Base-by-base conservation (phyloP, 306 rosid genomes). In the Rubus idaeus region DNA sequence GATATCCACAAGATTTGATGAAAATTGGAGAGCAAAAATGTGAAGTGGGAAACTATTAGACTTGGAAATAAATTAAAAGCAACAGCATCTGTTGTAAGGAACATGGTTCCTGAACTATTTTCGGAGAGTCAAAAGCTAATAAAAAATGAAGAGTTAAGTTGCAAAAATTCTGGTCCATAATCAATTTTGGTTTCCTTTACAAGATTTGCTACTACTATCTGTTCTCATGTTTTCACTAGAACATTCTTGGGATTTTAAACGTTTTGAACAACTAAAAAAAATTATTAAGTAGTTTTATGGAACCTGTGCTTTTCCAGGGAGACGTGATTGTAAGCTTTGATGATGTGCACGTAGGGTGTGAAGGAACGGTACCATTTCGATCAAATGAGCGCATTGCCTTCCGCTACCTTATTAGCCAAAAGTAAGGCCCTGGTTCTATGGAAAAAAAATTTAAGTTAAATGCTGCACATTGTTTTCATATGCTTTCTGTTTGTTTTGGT, bases 311-410 rank as follows among this genome's bases (percentile, higher is more conserved):
- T 84, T 78, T 76, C 14, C 90, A 95, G 99, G 99, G 99, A 70
- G 97, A 95, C 75, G 97, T 95, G 74, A 95, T 95, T 88, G 93
- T 92, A 76, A 92, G 97, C 88, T 95, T 95, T 69, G 92, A 95
- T 86, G 90, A 75, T 81, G 79, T 92, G 62, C 90, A 76, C 75
- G 88, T 95, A 76, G 99, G 99, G 68, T 79, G 92, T 77, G 99
- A 95, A 86, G 99, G 99, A 80, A 95, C 99, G 49, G 91, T 95
- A 67, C 99, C 97, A 49, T 95, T 90, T 86, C 85, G 99, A 52
- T 79, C 97, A 50, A 89, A 89, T 72, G 99, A 92, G 83, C 93
- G 97, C 78, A 95, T 95, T 77, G 99, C 97, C 68, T 95, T 95
- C 79, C 91, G 93, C 81, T 95, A 80, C 86, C 97, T 95, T 69